Conservation (phyloP, 1,284 basidiomycete species). For the Ganoderma multipileum region DNA sequence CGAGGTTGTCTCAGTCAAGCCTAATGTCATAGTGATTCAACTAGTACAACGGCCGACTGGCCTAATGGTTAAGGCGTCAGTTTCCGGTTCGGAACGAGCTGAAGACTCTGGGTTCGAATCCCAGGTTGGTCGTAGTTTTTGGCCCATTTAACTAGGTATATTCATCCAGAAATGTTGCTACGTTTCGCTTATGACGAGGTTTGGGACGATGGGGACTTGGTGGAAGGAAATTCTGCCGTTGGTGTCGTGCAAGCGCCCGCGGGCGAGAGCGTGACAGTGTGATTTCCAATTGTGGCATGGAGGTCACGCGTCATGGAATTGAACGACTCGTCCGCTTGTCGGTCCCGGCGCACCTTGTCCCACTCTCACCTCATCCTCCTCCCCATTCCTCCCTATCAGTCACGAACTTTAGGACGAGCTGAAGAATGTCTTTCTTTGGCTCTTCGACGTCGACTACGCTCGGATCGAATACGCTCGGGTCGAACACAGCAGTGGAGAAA, state of each 20-base stretch:
- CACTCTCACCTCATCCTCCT: constrained; percentile 5
- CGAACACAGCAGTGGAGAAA: constrained; percentile 49
- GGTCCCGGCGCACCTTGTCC: constrained; percentile 4
- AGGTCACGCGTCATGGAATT: constrained; percentile 15
- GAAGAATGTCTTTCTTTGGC: constrained; percentile 51
- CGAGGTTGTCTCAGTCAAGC: too few species aligned
- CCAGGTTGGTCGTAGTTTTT: constrained; percentile 51
- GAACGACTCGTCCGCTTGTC: constrained; percentile 8
- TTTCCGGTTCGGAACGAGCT: constrained; percentile 51
- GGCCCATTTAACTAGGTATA: neutral
- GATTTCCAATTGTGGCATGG: constrained; percentile 6
- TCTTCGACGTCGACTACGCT: constrained; percentile 40
- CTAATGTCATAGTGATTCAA: neutral
- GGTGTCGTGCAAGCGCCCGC: too few species aligned
- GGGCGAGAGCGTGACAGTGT: neutral
- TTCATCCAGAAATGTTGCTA: too few species aligned
- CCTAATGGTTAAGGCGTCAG: constrained; percentile 36
- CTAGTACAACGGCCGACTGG: constrained; percentile 27
- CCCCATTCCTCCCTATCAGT: neutral
- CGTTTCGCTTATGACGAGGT: too few species aligned
- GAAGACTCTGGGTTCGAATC: constrained; percentile 62
- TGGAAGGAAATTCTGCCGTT: too few species aligned
- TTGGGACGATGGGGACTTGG: too few species aligned
- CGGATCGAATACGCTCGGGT: constrained; percentile 34
- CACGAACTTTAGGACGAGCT: neutral